These are phyloP conservation scores for Takakia lepidozioides DNA, from an alignment of 225 moss, liverwort and hornwort genomes.

Conservation along the genomic window DNA sequence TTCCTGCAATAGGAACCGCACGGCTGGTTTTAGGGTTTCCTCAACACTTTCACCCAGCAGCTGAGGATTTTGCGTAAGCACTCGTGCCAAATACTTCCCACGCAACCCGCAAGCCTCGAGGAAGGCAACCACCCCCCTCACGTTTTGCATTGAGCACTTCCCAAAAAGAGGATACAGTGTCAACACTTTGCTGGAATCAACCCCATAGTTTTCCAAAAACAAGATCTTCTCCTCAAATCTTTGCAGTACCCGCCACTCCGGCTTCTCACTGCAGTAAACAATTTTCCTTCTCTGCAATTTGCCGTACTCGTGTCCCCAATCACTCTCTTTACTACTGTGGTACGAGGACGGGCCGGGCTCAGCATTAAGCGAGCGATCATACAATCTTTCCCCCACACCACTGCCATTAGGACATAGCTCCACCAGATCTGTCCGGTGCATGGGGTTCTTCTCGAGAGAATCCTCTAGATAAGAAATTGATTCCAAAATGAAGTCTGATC, in stretches of 20 bases:
- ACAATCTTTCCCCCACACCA: slow-evolving; percentile 5
- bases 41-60: slow-evolving; percentile 52
- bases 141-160: slow-evolving; percentile 35
- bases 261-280: slow-evolving; percentile 29
- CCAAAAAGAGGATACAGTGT: slow-evolving; percentile 44
- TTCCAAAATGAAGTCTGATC: neutral
- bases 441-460: slow-evolving; percentile 9
- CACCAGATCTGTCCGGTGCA: slow-evolving; percentile 10
- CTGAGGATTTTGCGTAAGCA: slow-evolving; percentile 61
- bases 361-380: neutral
- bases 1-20: slow-evolving; percentile 50
- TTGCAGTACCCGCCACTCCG: slow-evolving; percentile 36
- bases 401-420: slow-evolving; percentile 3
- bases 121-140: slow-evolving; percentile 39
- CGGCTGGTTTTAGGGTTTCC: slow-evolving; percentile 27
- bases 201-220: slow-evolving; percentile 62
- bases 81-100: slow-evolving; percentile 46
- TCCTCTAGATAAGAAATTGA: slow-evolving; percentile 6
- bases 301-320: slow-evolving; percentile 7
- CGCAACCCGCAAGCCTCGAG: slow-evolving; percentile 43
- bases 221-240: slow-evolving; percentile 52
- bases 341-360: slow-evolving; percentile 2
- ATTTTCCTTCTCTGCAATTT: slow-evolving; percentile 6
- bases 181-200: slow-evolving; percentile 52
- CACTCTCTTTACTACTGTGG: slow-evolving; percentile 3